Percentiles rank a stretch among this genome's conserved stretches.
phyloP scores from a whole-genome alignment of 371 early-diverging fungal species.

The Saksenaea vasiformis region DNA sequence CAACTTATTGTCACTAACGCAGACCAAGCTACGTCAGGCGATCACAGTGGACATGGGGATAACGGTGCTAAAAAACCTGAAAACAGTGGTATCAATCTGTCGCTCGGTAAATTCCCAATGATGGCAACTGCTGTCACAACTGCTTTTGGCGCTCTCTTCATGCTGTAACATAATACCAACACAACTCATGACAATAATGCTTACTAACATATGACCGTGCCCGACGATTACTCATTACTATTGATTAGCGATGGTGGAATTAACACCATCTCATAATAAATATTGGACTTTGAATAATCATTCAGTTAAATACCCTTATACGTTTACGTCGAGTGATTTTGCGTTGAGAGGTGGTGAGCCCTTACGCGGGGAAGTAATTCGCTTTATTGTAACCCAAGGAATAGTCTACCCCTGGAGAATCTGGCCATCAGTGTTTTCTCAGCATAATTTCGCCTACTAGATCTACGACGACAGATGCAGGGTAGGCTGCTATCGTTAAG shows the following conservation, averaged over 20 bases:
- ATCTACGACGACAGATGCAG: too few species aligned
- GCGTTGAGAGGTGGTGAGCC: too few species aligned
- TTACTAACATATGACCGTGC: not conserved
- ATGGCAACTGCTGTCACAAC: not conserved
- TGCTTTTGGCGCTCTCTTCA: not conserved
- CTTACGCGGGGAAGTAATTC: too few species aligned
- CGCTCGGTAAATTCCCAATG: not conserved
- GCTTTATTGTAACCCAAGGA: too few species aligned
- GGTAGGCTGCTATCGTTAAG: too few species aligned
- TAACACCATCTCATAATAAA: not conserved
- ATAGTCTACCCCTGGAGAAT: too few species aligned
- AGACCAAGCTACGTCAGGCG: not conserved
- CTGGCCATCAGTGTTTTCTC: too few species aligned
- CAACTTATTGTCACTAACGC: slow-evolving; percentile 14
- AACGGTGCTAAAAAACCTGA: not conserved
- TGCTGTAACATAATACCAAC: not conserved
- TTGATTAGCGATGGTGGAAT: not conserved
- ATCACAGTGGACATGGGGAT: not conserved
- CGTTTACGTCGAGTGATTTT: too few species aligned
- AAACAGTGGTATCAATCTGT: not conserved
- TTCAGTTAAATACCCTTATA: too few species aligned
- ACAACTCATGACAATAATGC: not conserved
- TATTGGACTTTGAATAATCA: too few species aligned
- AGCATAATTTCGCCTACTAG: too few species aligned
- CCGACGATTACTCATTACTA: not conserved